phyloP scores from a whole-genome alignment of 352 stramenopile genomes.

The Globisporangium solare region DNA sequence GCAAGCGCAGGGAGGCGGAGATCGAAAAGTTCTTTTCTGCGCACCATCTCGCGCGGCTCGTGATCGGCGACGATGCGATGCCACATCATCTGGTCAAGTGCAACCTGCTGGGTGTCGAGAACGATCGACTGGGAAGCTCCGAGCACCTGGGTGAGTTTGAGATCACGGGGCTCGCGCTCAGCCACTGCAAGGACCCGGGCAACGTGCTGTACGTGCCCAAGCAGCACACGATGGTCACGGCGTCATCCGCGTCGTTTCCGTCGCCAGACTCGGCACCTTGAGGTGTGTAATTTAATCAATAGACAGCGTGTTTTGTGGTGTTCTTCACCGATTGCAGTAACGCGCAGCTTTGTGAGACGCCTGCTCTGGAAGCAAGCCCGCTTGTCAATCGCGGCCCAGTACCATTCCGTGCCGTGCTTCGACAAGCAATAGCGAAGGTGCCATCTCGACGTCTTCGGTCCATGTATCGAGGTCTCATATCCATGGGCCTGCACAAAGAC shows the following conservation, averaged over 20 bases:
- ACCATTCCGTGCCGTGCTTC: too few species aligned
- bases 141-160: constrained; percentile 56
- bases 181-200: constrained; percentile 30
- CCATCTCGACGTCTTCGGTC: too few species aligned
- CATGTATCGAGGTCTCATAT: too few species aligned
- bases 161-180: constrained; percentile 40
- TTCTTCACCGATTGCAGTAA: neutral
- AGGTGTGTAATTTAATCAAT: neutral
- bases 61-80: constrained; percentile 33
- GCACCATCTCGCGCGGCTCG: constrained; percentile 36
- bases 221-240: constrained; percentile 3
- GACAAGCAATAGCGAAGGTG: too few species aligned
- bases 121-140: constrained; percentile 44
- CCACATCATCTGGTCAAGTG: constrained; percentile 38
- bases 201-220: constrained; percentile 28
- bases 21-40: constrained; percentile 45
- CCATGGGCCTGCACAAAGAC: too few species aligned
- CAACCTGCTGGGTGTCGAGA: constrained; percentile 42
- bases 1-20: constrained; percentile 33
- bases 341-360: too few species aligned
- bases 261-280: neutral
- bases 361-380: too few species aligned
- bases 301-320: neutral
- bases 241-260: constrained; percentile 6
- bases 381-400: too few species aligned